Percentiles rank a stretch among this genome's conserved stretches.
phyloP scores from a whole-genome alignment of 2,329 filamentous ascomycete genomes.

The Sclerotinia spermophila region DNA sequence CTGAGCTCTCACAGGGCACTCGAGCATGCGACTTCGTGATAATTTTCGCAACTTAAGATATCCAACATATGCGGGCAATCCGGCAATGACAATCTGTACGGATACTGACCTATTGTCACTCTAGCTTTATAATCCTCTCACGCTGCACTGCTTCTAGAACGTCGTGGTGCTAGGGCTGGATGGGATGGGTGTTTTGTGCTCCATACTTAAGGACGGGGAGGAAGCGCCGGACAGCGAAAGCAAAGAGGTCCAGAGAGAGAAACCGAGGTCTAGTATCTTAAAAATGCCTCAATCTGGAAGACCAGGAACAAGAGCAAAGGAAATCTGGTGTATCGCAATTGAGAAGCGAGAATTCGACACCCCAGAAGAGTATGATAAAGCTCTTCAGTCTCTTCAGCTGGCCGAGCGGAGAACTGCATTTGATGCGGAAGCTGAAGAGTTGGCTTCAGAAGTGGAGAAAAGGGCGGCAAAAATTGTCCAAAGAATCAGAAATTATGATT shows the following conservation, averaged over 20 bases:
- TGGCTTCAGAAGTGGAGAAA: slow-evolving; percentile 31
- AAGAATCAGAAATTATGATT: slow-evolving; percentile 33
- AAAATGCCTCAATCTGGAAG: slow-evolving; percentile 30
- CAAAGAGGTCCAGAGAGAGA: slow-evolving; percentile 22
- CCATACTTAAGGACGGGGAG: slow-evolving; percentile 33
- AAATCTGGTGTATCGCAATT: slow-evolving; percentile 22
- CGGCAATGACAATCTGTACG: not conserved
- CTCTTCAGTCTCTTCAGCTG: slow-evolving; percentile 26
- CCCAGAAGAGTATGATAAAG: slow-evolving; percentile 26
- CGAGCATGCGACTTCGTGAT: slow-evolving; percentile 12
- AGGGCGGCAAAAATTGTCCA: slow-evolving; percentile 32
- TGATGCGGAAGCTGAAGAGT: slow-evolving; percentile 29
- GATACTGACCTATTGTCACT: not conserved
- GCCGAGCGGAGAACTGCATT: slow-evolving; percentile 33
- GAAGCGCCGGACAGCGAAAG: slow-evolving; percentile 28
- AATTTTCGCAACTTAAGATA: not conserved
- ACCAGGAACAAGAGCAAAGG: slow-evolving; percentile 21
- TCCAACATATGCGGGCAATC: not conserved
- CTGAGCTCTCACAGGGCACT: slow-evolving; percentile 14
- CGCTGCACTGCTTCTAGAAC: not conserved
- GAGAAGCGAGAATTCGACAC: slow-evolving; percentile 24
- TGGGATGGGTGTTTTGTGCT: slow-evolving; percentile 35
- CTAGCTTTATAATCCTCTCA: not conserved
- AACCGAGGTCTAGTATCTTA: slow-evolving; percentile 26
- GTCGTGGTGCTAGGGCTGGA: slow-evolving; percentile 4